Percentiles rank a stretch among this genome's conserved stretches.
These are phyloP conservation scores for Apostasia ramifera DNA, from an alignment of 106 monocot species.

Conservation along the genomic window DNA sequence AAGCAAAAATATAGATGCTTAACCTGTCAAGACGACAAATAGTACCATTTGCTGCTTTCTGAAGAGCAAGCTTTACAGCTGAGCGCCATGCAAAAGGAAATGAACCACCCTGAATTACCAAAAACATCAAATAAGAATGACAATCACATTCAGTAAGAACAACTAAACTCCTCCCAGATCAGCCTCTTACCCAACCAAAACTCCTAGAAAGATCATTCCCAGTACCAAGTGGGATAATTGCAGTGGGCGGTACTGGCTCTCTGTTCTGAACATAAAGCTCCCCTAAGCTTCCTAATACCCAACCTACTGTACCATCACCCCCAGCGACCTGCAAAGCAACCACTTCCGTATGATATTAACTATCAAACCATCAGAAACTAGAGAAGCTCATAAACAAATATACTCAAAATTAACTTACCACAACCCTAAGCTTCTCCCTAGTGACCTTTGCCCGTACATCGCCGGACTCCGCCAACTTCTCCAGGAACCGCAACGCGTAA, in stretches of 20 bases:
- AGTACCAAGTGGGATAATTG: slow-evolving; percentile 84
- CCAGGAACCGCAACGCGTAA: slow-evolving; percentile 55
- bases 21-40: slow-evolving; percentile 59
- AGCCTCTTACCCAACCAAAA: slow-evolving; percentile 68
- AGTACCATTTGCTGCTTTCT: slow-evolving; percentile 31
- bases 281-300: slow-evolving; percentile 66
- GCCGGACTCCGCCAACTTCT: slow-evolving; percentile 53
- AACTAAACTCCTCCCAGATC: background rate
- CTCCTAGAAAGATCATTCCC: slow-evolving; percentile 94
- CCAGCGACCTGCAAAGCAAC: slow-evolving; percentile 63
- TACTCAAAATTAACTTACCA: slow-evolving; percentile 30
- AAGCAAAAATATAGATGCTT: background rate
- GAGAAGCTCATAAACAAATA: background rate
- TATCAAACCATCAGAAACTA: background rate
- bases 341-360: background rate
- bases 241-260: slow-evolving; percentile 66
- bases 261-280: slow-evolving; percentile 57
- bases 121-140: slow-evolving; percentile 5
- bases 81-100: slow-evolving; percentile 62
- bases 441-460: slow-evolving; percentile 42
- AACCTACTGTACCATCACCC: slow-evolving; percentile 94
- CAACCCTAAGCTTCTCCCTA: slow-evolving; percentile 58
- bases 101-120: slow-evolving; percentile 36
- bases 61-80: slow-evolving; percentile 43
- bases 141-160: slow-evolving; percentile 15